These are phyloP conservation scores for Bondarzewia mesenterica DNA, from an alignment of 1,284 basidiomycete species.

Conservation along the genomic window DNA sequence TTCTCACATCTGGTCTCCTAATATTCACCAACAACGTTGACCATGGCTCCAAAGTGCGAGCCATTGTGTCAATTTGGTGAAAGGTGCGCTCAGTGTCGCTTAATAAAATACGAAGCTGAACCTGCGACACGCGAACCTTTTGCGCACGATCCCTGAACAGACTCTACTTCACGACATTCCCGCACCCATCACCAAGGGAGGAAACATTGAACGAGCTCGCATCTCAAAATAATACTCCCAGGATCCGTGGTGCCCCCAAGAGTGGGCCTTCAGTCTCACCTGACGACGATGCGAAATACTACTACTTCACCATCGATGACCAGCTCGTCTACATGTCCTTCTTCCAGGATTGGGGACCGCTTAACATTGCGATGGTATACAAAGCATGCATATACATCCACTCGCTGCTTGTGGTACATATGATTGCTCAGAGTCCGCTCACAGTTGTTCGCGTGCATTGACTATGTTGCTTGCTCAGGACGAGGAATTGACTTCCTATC, in stretches of 20 bases:
- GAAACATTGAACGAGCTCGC: conserved; percentile 52
- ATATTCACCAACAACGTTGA: conserved; percentile 1
- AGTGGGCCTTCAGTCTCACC: conserved; percentile 53
- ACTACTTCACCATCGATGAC: conserved; percentile 87
- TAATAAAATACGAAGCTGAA: background rate
- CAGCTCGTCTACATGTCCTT: conserved; percentile 91
- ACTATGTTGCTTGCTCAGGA: conserved; percentile 39
- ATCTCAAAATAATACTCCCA: conserved; percentile 43
- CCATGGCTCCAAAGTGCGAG: conserved; percentile 55
- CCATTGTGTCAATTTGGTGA: conserved; percentile 70
- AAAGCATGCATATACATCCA: conserved; percentile 92
- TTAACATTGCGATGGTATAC: conserved; percentile 89
- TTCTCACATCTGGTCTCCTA: conserved; percentile 1
- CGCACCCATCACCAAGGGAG: conserved; percentile 58
- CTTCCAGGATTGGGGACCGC: conserved; percentile 91
- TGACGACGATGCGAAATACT: conserved; percentile 65
- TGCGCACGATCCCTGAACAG: conserved; percentile 33
- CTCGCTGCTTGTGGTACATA: conserved; percentile 72
- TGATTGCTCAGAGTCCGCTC: background rate
- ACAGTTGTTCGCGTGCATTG: conserved; percentile 12
- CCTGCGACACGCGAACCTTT: background rate
- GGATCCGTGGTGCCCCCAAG: conserved; percentile 48
- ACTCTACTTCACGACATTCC: conserved; percentile 78
- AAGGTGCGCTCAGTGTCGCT: conserved; percentile 35
- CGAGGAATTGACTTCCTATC: conserved; percentile 53